phyloP scores from a whole-genome alignment of 345 rosid species.

The Lepidium didymum region DNA sequence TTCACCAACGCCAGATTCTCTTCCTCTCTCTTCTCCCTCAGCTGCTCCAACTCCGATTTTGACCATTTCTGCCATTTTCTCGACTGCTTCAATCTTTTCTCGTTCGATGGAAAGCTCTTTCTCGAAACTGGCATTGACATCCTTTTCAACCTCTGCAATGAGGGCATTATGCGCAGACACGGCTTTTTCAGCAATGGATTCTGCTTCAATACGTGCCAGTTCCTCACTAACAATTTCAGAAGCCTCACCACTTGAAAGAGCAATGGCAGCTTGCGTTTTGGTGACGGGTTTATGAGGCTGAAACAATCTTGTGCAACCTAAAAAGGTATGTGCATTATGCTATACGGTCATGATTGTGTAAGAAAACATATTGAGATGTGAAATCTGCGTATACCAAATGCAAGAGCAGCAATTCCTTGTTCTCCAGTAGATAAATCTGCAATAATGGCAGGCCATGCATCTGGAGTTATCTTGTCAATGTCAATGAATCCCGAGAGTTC shows the following conservation, averaged over 20 bases:
- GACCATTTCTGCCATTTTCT: slow-evolving; percentile 85
- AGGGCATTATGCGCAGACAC: slow-evolving; percentile 81
- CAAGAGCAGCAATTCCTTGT: slow-evolving; percentile 87
- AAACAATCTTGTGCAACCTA: slow-evolving; percentile 92
- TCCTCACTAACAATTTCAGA: slow-evolving; percentile 78
- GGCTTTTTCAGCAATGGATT: slow-evolving; percentile 84
- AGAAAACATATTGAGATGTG: slow-evolving; percentile 2
- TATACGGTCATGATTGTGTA: slow-evolving; percentile 8
- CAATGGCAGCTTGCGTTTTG: slow-evolving; percentile 92
- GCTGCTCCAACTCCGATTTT: slow-evolving; percentile 57
- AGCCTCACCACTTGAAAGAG: slow-evolving; percentile 88
- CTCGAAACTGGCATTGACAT: slow-evolving; percentile 70
- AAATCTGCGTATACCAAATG: slow-evolving; percentile 61
- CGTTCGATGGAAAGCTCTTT: slow-evolving; percentile 70
- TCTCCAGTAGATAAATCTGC: slow-evolving; percentile 85
- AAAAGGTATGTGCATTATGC: background rate
- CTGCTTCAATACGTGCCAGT: slow-evolving; percentile 92
- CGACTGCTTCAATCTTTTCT: slow-evolving; percentile 73
- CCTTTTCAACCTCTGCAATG: slow-evolving; percentile 84
- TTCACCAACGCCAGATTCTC: slow-evolving; percentile 56
- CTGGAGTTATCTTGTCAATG: slow-evolving; percentile 69
- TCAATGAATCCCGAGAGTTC: slow-evolving; percentile 83
- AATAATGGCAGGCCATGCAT: slow-evolving; percentile 90
- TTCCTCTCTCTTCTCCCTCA: slow-evolving; percentile 71
- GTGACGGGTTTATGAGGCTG: slow-evolving; percentile 97